Base-by-base conservation (phyloP, 306 rosid genomes). In the Cyclanthera cordifolia region DNA sequence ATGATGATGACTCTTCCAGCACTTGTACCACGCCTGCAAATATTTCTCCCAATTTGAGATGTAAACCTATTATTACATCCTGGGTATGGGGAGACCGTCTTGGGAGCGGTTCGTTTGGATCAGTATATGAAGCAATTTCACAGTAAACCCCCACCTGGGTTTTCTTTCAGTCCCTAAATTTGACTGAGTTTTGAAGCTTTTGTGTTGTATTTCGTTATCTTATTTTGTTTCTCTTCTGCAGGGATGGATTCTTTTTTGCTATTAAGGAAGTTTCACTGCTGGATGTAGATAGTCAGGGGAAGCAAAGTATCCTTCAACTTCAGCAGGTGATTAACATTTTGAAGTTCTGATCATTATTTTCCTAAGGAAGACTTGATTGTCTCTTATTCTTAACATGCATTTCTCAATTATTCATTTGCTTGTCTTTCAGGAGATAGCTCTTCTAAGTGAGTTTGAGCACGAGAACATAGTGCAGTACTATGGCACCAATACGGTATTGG, bases 251-350 rank as follows among this genome's bases (percentile, higher is more conserved):
- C 76, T 93, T 93, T 78, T 84, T 89, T 70, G 98, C 98, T 67
- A 80, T 93, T 16, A 93, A 93, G 84, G 98, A 93, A 84, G 98
- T 93, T 79, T 93, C 98, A 61, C 83, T 93, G 79, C 96, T 93
- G 76, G 94, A 89, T 83, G 87, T 86, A 70, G 95, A 90, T 61
- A 82, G 32, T 74, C 91, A 80, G 71, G 98, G 96, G 69, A 83
- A 58, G 79, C 98, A 89, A 83, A 89, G 98, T 75, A 81, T 93
- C 75, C 53, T 11, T 79, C 89, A 87, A 73, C 85, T 93, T 77
- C 86, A 93, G 78, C 98, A 89, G 93, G 98, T 89, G 77, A 78
- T 10, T 66, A 14, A 8, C 51, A 8, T 39, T 25, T 15, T 32
- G 50, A 52, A 17, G 23, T 52, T 69, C 14, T 21, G 25, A 28